Evolutionary conservation across 768 basidiomycete species (phyloP), one percentile per base, ranked within the genome.

Genomic region (Infundibulicybe gibba): DNA sequence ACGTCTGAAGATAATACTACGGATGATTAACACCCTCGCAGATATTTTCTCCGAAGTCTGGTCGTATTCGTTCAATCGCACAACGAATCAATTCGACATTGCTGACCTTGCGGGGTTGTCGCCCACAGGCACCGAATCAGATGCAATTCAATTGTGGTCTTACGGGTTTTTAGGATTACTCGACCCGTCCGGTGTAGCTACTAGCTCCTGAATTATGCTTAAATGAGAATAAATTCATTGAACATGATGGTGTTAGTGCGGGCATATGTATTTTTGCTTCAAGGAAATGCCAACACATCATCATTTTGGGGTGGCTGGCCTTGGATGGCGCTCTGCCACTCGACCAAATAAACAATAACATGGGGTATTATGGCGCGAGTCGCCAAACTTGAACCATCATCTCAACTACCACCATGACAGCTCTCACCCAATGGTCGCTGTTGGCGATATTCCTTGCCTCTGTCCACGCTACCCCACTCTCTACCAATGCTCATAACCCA

Each of bases 401-500:
- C 51, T 44, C 46, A 54, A 50, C 52, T 49, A 62, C 68, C 67
- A 75, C 61, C 66, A 78, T 76, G 74, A 59, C 68, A 55, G 54
- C 61, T 49, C 50, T 76, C 52, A 50, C 68, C 45, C 64, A 69
- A 52, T 74, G 71, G 68, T 69, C 70, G 32, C 41, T 75, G 52
- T 52, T 77, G 40, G 70, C 73, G 45, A 61, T 73, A 19, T 66
- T 70, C 34, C 56, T 70, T 49, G 63, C 64, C 21, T 49, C 64
- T 17, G 70, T 62, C 43, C 48, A 61, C 42, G 63, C 75, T 11
- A 73, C 75, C 10, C 77, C 78, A n/a, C 72, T 79, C 45, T 76
- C 76, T 45, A 80, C 77, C n/a, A 63, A 54, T 49, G 59, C 68
- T 25, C 58, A 63, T 48, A 54, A 57, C 40, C 40, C 62, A 34